Percentiles rank a stretch among this genome's conserved stretches.
phyloP scores from a whole-genome alignment of 2,329 filamentous ascomycete species.

The Pestalotiopsis sp. region DNA sequence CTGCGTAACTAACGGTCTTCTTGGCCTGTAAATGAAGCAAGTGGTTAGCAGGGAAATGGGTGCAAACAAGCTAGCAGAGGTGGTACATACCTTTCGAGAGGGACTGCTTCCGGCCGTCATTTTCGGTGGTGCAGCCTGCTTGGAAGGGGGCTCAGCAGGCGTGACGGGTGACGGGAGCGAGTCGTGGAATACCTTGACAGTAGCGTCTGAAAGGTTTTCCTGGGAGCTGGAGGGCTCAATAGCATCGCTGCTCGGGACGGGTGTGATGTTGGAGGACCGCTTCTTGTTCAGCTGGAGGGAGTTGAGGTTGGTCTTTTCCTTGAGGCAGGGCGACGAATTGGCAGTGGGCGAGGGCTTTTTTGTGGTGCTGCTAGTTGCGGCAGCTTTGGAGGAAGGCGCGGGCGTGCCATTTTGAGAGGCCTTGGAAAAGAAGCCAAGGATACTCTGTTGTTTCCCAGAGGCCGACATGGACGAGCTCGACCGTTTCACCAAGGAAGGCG shows the following conservation, averaged over 20 bases:
- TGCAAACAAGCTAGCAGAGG: neutral
- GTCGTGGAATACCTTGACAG: conserved; percentile 54
- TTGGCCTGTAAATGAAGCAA: conserved; percentile 41
- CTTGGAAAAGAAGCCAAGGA: conserved; percentile 81
- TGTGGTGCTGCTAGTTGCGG: conserved; percentile 27
- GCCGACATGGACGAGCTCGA: conserved; percentile 48
- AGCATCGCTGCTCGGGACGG: conserved; percentile 80
- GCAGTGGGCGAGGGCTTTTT: conserved; percentile 19
- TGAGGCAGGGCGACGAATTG: conserved; percentile 42
- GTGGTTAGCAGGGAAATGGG: neutral
- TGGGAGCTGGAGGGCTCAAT: conserved; percentile 69
- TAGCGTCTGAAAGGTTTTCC: conserved; percentile 57
- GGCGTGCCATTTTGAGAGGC: conserved; percentile 39
- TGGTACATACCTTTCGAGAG: conserved; percentile 70
- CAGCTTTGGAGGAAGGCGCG: conserved; percentile 32
- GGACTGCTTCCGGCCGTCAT: conserved; percentile 67
- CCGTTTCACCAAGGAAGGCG: conserved; percentile 46
- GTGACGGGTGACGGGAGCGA: conserved; percentile 45
- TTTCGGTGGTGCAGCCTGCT: conserved; percentile 45
- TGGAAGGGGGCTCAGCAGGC: conserved; percentile 42
- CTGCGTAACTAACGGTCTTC: conserved; percentile 76
- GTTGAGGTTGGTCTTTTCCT: conserved; percentile 52
- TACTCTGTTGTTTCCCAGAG: conserved; percentile 67
- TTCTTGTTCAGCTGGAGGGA: conserved; percentile 41
- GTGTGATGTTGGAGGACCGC: conserved; percentile 58